Conservation (phyloP, 176 grass and related monocot genomes). For the Oryza coarctata region DNA sequence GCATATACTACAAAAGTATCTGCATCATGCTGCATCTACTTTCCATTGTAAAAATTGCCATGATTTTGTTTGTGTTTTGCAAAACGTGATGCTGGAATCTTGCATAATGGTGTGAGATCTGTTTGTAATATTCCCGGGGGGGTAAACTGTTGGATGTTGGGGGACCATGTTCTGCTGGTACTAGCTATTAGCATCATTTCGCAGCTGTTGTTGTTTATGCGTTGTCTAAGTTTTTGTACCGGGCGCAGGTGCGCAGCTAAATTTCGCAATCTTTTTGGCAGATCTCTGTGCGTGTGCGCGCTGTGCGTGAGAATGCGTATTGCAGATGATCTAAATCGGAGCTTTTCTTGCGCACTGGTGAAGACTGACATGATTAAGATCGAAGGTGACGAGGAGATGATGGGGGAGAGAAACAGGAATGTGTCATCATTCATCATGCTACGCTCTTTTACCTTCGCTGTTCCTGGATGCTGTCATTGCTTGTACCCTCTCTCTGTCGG, state of each 20-base stretch:
- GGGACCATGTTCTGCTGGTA: conserved; percentile 28
- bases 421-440: not conserved
- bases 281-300: conserved; percentile 7
- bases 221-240: conserved; percentile 15
- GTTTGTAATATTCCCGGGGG: not conserved
- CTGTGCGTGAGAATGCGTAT: conserved; percentile 15
- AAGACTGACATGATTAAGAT: conserved; percentile 37
- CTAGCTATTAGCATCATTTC: not conserved
- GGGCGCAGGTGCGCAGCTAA: not conserved
- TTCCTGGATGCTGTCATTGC: conserved; percentile 20
- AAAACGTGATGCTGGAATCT: not conserved
- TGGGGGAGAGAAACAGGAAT: not conserved
- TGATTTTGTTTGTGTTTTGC: conserved; percentile 7
- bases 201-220: not conserved
- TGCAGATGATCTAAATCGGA: not conserved
- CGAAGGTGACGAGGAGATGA: conserved; percentile 15
- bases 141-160: not conserved
- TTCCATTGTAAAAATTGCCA: not conserved
- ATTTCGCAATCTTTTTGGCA: conserved; percentile 17
- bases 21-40: not conserved
- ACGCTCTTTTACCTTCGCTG: conserved; percentile 19
- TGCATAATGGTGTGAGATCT: not conserved
- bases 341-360: not conserved
- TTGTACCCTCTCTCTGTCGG: not conserved
- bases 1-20: not conserved